A percentile compares a stretch with the other conserved stretches of the same genome.
These are phyloP conservation scores for Oxyria digyna DNA, from an alignment of 148 eudicot species.

Conservation along the genomic window DNA sequence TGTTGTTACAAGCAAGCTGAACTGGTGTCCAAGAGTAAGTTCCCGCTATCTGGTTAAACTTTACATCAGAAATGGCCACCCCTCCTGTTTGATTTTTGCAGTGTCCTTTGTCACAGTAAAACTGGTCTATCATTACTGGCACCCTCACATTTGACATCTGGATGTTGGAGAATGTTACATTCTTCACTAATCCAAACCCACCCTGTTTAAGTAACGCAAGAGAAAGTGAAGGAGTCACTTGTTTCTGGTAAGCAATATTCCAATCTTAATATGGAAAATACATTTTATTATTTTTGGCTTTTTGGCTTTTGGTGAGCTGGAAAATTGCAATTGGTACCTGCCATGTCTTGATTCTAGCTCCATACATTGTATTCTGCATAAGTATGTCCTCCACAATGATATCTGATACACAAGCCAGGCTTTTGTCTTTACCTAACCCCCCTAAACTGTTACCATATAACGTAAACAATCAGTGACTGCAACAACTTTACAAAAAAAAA, in stretches of 20 bases:
- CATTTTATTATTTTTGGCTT: too few relatives aligned
- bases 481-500: neutral
- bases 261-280: too few relatives aligned
- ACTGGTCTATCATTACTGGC: slow-evolving; percentile 59
- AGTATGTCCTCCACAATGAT: slow-evolving; percentile 42
- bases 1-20: slow-evolving; percentile 60
- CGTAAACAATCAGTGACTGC: neutral
- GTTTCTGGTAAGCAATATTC: neutral
- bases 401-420: slow-evolving; percentile 64
- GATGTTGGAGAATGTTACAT: slow-evolving; percentile 54
- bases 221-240: neutral
- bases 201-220: slow-evolving; percentile 27
- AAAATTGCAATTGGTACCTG: slow-evolving; percentile 30
- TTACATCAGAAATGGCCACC: slow-evolving; percentile 46
- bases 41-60: slow-evolving; percentile 40
- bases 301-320: neutral
- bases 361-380: slow-evolving; percentile 45
- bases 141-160: slow-evolving; percentile 54
- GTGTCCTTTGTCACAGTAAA: slow-evolving; percentile 46
- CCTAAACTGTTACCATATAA: slow-evolving; percentile 42
- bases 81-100: slow-evolving; percentile 69
- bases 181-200: slow-evolving; percentile 58
- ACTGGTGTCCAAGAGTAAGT: slow-evolving; percentile 48
- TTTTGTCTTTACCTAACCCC: slow-evolving; percentile 65
- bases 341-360: slow-evolving; percentile 91